A percentile compares a stretch with the other conserved stretches of the same genome.
phyloP scores from a whole-genome alignment of 2,329 filamentous ascomycete species.

The Huntiella abstrusa region DNA sequence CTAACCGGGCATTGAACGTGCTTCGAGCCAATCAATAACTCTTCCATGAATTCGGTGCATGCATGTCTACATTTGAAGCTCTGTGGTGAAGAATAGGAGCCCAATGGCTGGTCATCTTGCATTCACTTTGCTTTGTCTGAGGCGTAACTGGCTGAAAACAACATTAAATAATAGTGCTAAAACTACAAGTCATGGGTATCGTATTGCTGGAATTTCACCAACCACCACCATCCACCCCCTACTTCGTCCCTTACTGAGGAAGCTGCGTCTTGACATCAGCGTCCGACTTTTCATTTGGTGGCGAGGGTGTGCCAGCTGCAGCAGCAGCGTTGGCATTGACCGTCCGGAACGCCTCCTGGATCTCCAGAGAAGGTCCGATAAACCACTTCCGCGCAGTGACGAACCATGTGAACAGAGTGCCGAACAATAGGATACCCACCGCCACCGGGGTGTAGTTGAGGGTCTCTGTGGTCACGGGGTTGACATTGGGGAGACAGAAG shows the following conservation, averaged over 20 bases:
- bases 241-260: not conserved
- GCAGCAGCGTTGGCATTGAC: conserved; percentile 19
- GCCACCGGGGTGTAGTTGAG: conserved; percentile 41
- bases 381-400: conserved; percentile 36
- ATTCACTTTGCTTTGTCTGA: no score
- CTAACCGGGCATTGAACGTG: no score
- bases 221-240: not conserved
- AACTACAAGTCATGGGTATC: not conserved
- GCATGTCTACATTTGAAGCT: no score
- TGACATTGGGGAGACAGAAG: conserved; percentile 36
- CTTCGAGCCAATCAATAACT: no score
- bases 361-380: conserved; percentile 33
- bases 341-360: conserved; percentile 27
- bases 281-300: conserved; percentile 1
- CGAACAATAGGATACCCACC: conserved; percentile 34
- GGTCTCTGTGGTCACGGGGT: conserved; percentile 36
- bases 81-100: no score
- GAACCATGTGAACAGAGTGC: conserved; percentile 29
- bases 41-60: no score
- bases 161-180: no score
- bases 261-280: not conserved
- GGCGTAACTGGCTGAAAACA: no score
- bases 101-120: no score
- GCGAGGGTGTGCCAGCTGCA: not conserved
- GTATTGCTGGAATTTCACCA: not conserved